Percentiles rank a stretch among this genome's conserved stretches.
Evolutionary conservation across 176 grass and related monocot genomes (phyloP).

Genomic region (Otatea glauca): DNA sequence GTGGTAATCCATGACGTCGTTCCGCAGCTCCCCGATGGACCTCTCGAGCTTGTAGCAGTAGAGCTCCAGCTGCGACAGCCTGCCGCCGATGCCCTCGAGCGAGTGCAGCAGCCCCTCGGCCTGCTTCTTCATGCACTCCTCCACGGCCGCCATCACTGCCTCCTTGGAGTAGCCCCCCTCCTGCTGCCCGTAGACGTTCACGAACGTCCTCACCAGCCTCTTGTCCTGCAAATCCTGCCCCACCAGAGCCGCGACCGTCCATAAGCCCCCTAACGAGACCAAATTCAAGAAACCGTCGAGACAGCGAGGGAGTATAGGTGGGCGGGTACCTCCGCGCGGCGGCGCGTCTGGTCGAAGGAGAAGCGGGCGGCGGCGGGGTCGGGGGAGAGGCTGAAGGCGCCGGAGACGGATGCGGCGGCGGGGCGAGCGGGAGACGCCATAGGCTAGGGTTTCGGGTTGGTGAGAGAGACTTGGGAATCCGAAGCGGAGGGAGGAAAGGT

Average conservation of each 20-base stretch:
- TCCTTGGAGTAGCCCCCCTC: constrained; percentile 61
- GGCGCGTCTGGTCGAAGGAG: constrained; percentile 54
- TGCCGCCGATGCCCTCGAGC: constrained; percentile 80
- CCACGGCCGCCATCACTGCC: constrained; percentile 66
- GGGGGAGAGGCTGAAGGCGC: constrained; percentile 51
- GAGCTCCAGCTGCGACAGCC: constrained; percentile 90
- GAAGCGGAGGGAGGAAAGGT: constrained; percentile 24
- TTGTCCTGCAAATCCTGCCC: constrained; percentile 66
- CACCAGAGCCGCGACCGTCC: neutral
- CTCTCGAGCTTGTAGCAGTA: constrained; percentile 90
- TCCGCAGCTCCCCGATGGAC: constrained; percentile 81
- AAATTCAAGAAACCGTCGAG: neutral
- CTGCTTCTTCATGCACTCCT: constrained; percentile 95
- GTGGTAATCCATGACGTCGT: constrained; percentile 86
- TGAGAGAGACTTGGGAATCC: constrained; percentile 11
- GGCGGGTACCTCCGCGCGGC: constrained; percentile 44
- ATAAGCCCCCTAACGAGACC: neutral
- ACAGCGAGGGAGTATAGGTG: too few species aligned
- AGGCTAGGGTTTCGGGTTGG: constrained; percentile 52
- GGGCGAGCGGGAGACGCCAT: constrained; percentile 57
- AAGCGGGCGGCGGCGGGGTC: constrained; percentile 52
- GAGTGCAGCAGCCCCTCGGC: constrained; percentile 78
- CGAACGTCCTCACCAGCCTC: constrained; percentile 64
- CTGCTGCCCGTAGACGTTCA: constrained; percentile 64
- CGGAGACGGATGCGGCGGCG: constrained; percentile 52